phyloP scores from a whole-genome alignment of 139 green algal genomes.

The Chlorella vulgaris region DNA sequence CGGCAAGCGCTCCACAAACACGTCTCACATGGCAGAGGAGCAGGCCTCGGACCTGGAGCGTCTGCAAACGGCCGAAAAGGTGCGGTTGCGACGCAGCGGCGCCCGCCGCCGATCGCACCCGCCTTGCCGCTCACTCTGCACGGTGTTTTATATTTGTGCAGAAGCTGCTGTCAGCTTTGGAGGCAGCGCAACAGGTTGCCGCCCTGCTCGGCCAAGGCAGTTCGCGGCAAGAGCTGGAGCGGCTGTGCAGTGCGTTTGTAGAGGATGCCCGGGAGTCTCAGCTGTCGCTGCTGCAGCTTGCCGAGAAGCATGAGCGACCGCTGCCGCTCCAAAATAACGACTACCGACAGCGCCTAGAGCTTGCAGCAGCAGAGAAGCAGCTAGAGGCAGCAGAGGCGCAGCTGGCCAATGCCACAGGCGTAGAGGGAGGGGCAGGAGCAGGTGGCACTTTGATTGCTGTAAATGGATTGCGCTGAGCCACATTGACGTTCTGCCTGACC shows the following conservation, averaged over 20 bases:
- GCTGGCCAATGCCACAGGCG: background rate
- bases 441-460: too few species aligned
- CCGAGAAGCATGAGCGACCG: slow-evolving; percentile 12
- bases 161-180: slow-evolving; percentile 13
- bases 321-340: slow-evolving; percentile 16
- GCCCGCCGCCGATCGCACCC: too few species aligned
- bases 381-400: slow-evolving; percentile 14
- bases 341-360: slow-evolving; percentile 10
- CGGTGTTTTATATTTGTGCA: background rate
- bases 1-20: background rate
- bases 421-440: background rate
- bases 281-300: slow-evolving; percentile 11
- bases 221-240: background rate
- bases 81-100: too few species aligned
- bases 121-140: background rate
- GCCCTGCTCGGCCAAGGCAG: slow-evolving; percentile 2
- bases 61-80: slow-evolving; percentile 1
- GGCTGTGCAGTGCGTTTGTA: slow-evolving; percentile 6
- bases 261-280: slow-evolving; percentile 13
- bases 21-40: background rate
- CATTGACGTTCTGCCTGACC: too few species aligned
- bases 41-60: slow-evolving; percentile 4
- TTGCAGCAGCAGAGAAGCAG: slow-evolving; percentile 8
- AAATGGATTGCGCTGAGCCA: too few species aligned
- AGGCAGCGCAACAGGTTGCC: slow-evolving; percentile 6